Percentiles rank a stretch among this genome's conserved stretches.
Evolutionary conservation across 257 asterid species (phyloP).

Genomic region (Rhazya stricta): DNA sequence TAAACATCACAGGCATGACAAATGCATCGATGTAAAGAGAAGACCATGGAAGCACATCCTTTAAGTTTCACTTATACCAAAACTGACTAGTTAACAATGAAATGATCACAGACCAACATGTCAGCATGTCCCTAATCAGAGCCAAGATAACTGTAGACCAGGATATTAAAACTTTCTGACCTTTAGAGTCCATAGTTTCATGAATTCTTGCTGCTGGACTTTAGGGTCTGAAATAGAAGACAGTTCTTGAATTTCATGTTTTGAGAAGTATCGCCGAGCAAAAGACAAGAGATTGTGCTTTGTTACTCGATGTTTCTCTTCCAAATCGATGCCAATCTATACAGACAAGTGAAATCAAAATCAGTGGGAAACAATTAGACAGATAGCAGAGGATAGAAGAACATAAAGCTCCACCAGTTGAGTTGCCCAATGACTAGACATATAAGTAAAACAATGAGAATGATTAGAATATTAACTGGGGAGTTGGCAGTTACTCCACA

Average conservation of each 20-base stretch:
- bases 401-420: background rate
- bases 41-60: background rate
- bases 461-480: constrained; percentile 50
- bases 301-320: constrained; percentile 60
- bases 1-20: background rate
- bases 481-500: constrained; percentile 68
- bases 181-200: constrained; percentile 94
- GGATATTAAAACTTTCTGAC: constrained; percentile 27
- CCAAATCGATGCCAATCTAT: constrained; percentile 90
- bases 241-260: constrained; percentile 49
- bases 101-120: background rate
- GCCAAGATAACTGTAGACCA: background rate
- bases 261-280: constrained; percentile 70
- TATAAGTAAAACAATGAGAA: constrained; percentile 7
- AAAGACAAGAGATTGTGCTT: constrained; percentile 58
- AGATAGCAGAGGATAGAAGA: constrained; percentile 3
- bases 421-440: background rate
- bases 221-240: constrained; percentile 58
- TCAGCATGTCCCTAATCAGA: background rate
- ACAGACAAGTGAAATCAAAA: constrained; percentile 11
- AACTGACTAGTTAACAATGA: background rate
- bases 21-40: background rate
- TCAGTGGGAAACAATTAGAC: constrained; percentile 5
- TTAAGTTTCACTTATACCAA: background rate
- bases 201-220: constrained; percentile 68